These are phyloP conservation scores for Tricholoma flavovirens DNA, from an alignment of 768 basidiomycete genomes.

Conservation along the genomic window DNA sequence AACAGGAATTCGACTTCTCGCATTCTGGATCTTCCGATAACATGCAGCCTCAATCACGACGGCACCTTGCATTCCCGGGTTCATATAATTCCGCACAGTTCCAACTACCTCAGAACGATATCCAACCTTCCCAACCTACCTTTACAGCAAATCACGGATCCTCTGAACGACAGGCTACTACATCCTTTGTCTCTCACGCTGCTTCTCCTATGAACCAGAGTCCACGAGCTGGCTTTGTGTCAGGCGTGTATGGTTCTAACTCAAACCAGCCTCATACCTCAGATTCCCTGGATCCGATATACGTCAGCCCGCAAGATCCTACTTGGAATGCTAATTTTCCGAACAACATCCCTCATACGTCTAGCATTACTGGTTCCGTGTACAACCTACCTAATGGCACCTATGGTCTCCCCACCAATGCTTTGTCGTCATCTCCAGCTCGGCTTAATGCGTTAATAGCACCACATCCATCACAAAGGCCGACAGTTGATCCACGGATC, in stretches of 20 bases:
- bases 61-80: conserved; percentile 4
- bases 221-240: conserved; percentile 1
- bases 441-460: conserved; percentile 8
- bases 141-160: conserved; percentile 4
- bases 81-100: conserved; percentile 11
- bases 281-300: conserved; percentile 10
- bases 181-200: conserved; percentile 5
- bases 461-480: conserved; percentile 17
- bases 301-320: conserved; percentile 6
- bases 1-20: conserved; percentile 14
- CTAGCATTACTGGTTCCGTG: conserved; percentile 10
- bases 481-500: conserved; percentile 18
- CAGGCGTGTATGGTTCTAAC: conserved; percentile 3
- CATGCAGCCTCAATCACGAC: conserved; percentile 3
- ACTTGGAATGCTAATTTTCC: conserved; percentile 11
- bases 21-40: conserved; percentile 6
- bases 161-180: conserved; percentile 4
- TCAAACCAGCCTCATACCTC: conserved; percentile 6
- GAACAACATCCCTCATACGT: conserved; percentile 4
- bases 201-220: background rate
- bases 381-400: conserved; percentile 7
- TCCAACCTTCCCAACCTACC: conserved; percentile 5
- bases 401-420: conserved; percentile 1
- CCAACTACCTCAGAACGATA: conserved; percentile 6
- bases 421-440: conserved; percentile 12